These are phyloP conservation scores for Solioccasus polychromus DNA, from an alignment of 768 basidiomycete species.

Conservation along the genomic window DNA sequence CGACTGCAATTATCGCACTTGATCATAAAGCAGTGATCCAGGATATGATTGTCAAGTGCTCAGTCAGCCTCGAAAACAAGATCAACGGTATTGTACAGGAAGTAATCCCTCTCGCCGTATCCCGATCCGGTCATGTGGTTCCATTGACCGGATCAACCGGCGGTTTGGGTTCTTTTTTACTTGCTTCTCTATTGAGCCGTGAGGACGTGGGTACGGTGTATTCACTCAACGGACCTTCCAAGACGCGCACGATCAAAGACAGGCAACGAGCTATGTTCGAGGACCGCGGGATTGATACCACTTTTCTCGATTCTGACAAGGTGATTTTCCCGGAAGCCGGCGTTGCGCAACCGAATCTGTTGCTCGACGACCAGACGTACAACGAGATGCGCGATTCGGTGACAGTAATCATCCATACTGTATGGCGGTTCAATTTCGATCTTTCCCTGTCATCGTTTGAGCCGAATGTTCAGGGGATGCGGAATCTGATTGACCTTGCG, in stretches of 20 bases:
- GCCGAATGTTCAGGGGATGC: conserved; percentile 43
- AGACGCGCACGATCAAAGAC: conserved; percentile 7
- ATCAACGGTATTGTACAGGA: neutral
- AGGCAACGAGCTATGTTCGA: conserved; percentile 23
- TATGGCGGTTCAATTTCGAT: conserved; percentile 53
- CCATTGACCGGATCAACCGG: conserved; percentile 35
- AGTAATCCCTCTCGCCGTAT: no score
- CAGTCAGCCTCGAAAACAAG: conserved; percentile 25
- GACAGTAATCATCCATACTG: no score
- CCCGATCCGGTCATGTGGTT: conserved; percentile 23
- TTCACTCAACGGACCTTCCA: conserved; percentile 27
- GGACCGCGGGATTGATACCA: conserved; percentile 26
- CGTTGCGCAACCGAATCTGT: conserved; percentile 18
- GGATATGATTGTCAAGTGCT: conserved; percentile 37
- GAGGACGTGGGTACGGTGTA: conserved; percentile 31
- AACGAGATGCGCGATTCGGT: conserved; percentile 28
- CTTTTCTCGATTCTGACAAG: conserved; percentile 22
- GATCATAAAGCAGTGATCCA: conserved; percentile 27
- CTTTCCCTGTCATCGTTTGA: conserved; percentile 50
- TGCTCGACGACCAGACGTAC: conserved; percentile 20
- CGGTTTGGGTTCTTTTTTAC: conserved; percentile 33
- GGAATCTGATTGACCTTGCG: conserved; percentile 33
- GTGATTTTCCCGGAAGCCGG: conserved; percentile 33
- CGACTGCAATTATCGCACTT: neutral
- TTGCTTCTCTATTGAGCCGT: conserved; percentile 35